These are phyloP conservation scores for Lojkania enalia DNA, from an alignment of 2,329 filamentous ascomycete species.

Conservation along the genomic window DNA sequence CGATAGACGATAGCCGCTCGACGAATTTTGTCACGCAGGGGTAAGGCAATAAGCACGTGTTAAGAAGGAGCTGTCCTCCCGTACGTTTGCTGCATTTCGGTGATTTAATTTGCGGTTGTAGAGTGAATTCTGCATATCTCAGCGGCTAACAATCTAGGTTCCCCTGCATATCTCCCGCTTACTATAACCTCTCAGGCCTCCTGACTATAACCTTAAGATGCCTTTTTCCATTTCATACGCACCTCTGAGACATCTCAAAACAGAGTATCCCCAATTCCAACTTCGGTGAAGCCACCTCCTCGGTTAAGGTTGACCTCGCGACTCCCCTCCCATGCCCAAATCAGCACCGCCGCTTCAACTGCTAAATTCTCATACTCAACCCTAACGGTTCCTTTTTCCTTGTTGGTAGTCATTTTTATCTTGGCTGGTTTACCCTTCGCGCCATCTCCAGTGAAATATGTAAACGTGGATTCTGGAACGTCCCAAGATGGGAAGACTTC, in stretches of 20 bases:
- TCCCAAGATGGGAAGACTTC: constrained; percentile 37
- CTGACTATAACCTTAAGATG: no score
- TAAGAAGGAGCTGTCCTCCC: no score
- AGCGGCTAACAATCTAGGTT: no score
- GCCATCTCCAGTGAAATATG: constrained; percentile 28
- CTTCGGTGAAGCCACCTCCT: constrained; percentile 10
- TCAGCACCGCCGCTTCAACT: constrained; percentile 13
- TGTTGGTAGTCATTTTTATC: constrained; percentile 16
- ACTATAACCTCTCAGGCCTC: no score
- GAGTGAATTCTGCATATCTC: no score
- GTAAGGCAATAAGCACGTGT: no score
- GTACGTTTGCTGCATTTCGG: no score
- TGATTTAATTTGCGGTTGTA: no score
- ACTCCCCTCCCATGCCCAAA: constrained; percentile 18
- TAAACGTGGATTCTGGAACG: constrained; percentile 26
- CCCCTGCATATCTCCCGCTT: no score
- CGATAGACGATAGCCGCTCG: no score
- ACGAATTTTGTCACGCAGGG: no score
- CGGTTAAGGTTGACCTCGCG: constrained; percentile 11
- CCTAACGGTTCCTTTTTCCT: constrained; percentile 9
- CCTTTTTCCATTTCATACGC: no score
- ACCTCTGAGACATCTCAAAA: background rate
- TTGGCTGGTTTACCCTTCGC: constrained; percentile 11
- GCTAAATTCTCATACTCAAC: constrained; percentile 22
- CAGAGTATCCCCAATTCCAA: background rate